A percentile compares a stretch with the other conserved stretches of the same genome.
Evolutionary conservation across 495 filamentous ascomycete genomes (phyloP).

Genomic region (Immersiella caudata): DNA sequence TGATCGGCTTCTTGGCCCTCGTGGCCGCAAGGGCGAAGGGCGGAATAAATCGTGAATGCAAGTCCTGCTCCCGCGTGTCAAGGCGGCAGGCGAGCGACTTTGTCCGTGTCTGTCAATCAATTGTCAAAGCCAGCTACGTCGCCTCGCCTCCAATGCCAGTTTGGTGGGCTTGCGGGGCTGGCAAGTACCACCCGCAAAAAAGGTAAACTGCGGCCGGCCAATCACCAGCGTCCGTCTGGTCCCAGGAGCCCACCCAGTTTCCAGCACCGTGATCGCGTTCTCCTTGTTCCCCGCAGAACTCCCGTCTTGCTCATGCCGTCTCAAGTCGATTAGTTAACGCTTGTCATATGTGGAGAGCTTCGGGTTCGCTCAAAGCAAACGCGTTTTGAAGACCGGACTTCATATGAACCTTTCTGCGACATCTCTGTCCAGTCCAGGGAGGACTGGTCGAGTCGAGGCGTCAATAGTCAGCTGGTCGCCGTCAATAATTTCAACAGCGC

Average conservation of each 20-base stretch:
- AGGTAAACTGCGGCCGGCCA: no score
- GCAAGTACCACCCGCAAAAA: no score
- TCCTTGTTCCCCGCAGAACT: neutral
- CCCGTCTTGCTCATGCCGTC: neutral
- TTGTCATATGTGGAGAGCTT: neutral
- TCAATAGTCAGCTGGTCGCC: neutral
- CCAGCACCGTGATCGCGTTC: neutral
- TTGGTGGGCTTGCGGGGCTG: neutral
- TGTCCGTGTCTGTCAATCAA: neutral
- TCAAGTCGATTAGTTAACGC: neutral
- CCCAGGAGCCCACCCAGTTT: no score
- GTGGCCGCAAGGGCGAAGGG: constrained; percentile 3
- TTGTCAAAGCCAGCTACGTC: neutral
- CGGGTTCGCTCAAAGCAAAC: neutral
- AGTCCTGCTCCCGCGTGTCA: neutral
- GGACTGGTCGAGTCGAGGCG: neutral
- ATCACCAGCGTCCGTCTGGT: no score
- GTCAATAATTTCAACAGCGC: constrained; percentile 14
- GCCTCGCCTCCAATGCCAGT: neutral
- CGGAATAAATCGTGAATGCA: neutral
- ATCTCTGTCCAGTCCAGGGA: neutral
- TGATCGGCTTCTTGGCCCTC: constrained; percentile 7
- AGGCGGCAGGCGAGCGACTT: neutral
- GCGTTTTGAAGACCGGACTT: neutral
- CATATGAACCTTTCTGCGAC: neutral